Base-by-base conservation (phyloP, 2,329 filamentous ascomycete genomes). In the Bipolaris gigantea region DNA sequence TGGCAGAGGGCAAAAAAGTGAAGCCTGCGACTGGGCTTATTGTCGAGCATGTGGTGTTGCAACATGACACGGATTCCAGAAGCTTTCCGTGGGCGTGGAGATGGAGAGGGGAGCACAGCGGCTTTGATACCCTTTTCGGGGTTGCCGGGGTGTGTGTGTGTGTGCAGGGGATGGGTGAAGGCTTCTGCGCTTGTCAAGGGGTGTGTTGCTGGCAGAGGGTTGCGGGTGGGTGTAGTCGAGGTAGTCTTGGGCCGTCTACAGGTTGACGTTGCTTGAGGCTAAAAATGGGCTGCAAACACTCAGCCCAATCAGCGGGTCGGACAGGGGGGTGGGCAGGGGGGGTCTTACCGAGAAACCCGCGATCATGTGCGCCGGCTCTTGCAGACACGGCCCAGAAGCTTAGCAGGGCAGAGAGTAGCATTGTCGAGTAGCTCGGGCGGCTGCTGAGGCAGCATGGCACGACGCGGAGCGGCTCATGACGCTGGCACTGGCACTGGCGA, bases 241-340 rank as follows among this genome's bases (percentile, higher is more conserved):
- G 66, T 58, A 25, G 69, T 64, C 69, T 72, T 73, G 70, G 69
- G 60, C 48, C 57, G 54, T 67, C 64, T 63, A 73, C 70, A 74
- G 72, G 72, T 67, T 62, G 67, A 67, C 65, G 69, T 72, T 71
- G 66, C 55, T 70, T 67, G 67, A 60, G 62, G 59, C 70, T 71
- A 74, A 70, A 71, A 65, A 71, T 71, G 67, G 66, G 67, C 66
- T 54, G 48, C 55, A 67, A 61, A 65, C 51, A 59, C 40, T 53
- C 61, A 45, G 62, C 60, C 71, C 72, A 74, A 75, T 74, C 63
- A 73, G 53, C 52, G 54, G 53, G 62, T 45, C n/a, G 30, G 60
- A 64, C 71, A 58, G 66, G 71, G 71, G 61, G 69, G 50, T 7
- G 53, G 62, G 59, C 70, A 66, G 56, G 68, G 67, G 59, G 67